Percentiles rank a stretch among this genome's conserved stretches.
phyloP scores from a whole-genome alignment of 2,329 filamentous ascomycete species.

The Cercospora zeae-maydis region DNA sequence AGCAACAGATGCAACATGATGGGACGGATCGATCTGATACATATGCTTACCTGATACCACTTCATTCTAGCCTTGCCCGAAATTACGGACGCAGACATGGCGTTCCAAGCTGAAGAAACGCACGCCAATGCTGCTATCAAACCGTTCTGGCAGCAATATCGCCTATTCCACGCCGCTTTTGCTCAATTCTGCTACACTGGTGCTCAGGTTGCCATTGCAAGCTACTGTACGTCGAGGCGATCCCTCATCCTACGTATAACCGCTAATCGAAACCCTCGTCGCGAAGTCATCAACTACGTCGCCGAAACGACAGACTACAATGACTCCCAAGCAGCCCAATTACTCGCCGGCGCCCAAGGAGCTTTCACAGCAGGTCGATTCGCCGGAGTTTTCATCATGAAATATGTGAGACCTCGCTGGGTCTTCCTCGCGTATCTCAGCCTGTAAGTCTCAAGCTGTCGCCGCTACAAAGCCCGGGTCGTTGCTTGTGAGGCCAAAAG shows the following conservation, averaged over 20 bases:
- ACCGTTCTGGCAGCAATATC: conserved; percentile 60
- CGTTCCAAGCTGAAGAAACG: conserved; percentile 44
- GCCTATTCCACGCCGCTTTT: conserved; percentile 70
- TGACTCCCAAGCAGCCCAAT: conserved; percentile 60
- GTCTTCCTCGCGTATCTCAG: conserved; percentile 68
- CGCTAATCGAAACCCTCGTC: neutral
- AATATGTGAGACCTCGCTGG: conserved; percentile 62
- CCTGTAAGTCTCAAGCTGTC: conserved; percentile 21
- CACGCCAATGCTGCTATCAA: conserved; percentile 39
- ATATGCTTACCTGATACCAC: neutral
- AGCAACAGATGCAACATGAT: no score
- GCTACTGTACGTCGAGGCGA: conserved; percentile 46
- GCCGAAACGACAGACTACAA: conserved; percentile 57
- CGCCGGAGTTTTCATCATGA: conserved; percentile 63
- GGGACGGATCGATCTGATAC: neutral
- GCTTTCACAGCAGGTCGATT: conserved; percentile 71
- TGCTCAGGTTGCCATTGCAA: conserved; percentile 57
- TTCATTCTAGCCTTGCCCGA: conserved; percentile 41
- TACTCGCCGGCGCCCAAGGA: conserved; percentile 70
- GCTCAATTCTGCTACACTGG: conserved; percentile 80
- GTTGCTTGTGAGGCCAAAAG: neutral
- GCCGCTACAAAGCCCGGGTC: no score
- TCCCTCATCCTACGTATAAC: neutral
- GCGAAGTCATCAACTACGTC: conserved; percentile 58
- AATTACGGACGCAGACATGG: conserved; percentile 62